A percentile compares a stretch with the other conserved stretches of the same genome.
phyloP scores from a whole-genome alignment of 805 yeast genomes.

The Dipodascopsis tothii region DNA sequence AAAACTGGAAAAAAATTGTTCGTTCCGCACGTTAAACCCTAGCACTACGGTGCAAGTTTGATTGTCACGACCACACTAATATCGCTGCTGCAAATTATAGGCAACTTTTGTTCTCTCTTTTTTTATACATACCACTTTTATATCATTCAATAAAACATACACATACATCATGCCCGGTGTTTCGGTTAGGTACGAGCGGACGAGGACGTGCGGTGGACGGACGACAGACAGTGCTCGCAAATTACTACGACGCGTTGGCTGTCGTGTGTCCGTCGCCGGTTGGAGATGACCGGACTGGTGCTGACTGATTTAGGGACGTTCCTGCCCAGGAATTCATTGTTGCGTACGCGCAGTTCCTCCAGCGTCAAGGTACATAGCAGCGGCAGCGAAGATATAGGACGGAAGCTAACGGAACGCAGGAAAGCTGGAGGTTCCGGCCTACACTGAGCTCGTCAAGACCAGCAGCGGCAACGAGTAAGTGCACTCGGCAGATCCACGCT shows the following conservation, averaged over 20 bases:
- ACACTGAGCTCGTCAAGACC: slow-evolving; percentile 99
- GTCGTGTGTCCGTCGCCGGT: background rate
- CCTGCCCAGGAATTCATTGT: slow-evolving; percentile 99
- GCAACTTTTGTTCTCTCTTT: background rate
- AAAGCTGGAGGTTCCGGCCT: slow-evolving; percentile 98
- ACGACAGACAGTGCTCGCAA: too few relatives aligned
- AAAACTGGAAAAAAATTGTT: background rate
- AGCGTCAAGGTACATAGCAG: slow-evolving; percentile 76
- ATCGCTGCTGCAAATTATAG: background rate
- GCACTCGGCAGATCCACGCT: too few relatives aligned
- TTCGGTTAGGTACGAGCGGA: slow-evolving; percentile 82
- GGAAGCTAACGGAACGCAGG: slow-evolving; percentile 17
- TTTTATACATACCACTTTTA: background rate
- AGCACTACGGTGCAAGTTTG: background rate
- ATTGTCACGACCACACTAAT: background rate
- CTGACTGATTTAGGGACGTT: slow-evolving; percentile 79
- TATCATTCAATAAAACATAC: background rate
- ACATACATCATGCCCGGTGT: slow-evolving; percentile 73
- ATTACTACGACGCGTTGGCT: too few relatives aligned
- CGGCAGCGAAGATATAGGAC: background rate
- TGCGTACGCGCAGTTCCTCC: slow-evolving; percentile 99
- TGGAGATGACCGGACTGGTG: background rate
- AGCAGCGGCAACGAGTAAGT: slow-evolving; percentile 80
- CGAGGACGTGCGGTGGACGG: background rate
- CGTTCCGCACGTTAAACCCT: background rate